Conservation (phyloP, 768 basidiomycete genomes). For the Lactarius sp. region DNA sequence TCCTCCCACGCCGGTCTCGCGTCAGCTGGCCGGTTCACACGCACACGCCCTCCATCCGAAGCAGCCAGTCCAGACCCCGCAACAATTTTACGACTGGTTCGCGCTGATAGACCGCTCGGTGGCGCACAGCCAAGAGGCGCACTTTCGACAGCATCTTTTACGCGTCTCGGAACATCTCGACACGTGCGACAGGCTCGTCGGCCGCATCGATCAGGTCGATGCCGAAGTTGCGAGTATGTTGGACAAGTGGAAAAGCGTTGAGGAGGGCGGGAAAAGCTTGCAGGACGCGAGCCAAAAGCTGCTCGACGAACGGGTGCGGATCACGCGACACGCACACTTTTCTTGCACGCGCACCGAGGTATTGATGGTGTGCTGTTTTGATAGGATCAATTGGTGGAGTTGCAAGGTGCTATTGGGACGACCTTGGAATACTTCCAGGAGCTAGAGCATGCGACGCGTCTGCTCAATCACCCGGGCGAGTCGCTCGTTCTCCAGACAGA, state of each 20-base stretch:
- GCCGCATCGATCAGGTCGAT: constrained; percentile 69
- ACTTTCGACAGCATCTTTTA: constrained; percentile 81
- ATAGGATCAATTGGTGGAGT: constrained; percentile 70
- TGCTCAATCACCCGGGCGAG: constrained; percentile 93
- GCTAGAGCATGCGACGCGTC: constrained; percentile 85
- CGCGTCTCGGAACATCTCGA: constrained; percentile 70
- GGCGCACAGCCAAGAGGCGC: constrained; percentile 89
- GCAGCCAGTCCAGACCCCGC: constrained; percentile 79
- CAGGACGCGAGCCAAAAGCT: constrained; percentile 89
- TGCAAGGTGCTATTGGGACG: constrained; percentile 77
- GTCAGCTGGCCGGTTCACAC: constrained; percentile 12
- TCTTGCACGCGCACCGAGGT: neutral
- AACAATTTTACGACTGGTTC: constrained; percentile 98
- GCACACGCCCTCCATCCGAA: constrained; percentile 65
- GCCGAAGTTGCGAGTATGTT: constrained; percentile 75
- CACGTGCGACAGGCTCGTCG: constrained; percentile 71
- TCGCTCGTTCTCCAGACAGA: constrained; percentile 85
- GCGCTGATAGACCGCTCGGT: constrained; percentile 83
- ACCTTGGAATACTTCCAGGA: constrained; percentile 92
- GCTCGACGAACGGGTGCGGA: constrained; percentile 82
- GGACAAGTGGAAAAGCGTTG: constrained; percentile 80
- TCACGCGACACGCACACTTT: neutral
- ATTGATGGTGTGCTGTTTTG: neutral
- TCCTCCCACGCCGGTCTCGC: constrained; percentile 28
- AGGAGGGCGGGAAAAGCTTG: constrained; percentile 86